Base-by-base conservation (phyloP, 2,329 filamentous ascomycete genomes). In the Dryadomyces quercivorus region DNA sequence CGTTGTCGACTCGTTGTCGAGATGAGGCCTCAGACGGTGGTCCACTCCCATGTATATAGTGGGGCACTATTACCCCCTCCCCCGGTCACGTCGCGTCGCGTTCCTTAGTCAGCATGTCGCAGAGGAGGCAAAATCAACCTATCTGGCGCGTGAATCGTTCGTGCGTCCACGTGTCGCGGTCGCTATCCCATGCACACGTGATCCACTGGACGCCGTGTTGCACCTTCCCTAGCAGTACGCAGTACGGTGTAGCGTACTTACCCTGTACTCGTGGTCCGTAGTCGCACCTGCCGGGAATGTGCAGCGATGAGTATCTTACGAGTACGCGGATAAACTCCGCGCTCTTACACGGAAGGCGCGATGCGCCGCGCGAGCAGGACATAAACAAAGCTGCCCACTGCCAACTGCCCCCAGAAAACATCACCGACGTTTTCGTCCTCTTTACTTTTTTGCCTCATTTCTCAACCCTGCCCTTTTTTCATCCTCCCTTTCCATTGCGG, bases 41-140 rank as follows among this genome's bases (percentile, higher is more conserved):
- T 16, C 22, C 31, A 42, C 49, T 6, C 12, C 10, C 15, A 50
- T n/a, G 16, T 16, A 20, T 31, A n/a, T 45, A 40, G 51, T 47
- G 51, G 51, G 49, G 49, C 21, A 40, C 38, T 5, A 10, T n/a
- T n/a, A n/a, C n/a, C n/a, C n/a, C n/a, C n/a, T n/a, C 18, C 18
- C 26, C 26, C 26, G 4, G 8, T 4, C 47, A 34, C 45, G 52
- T 47, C 52, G 52, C 55, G 55, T 53, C 2, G 53, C 53, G 53
- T 50, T 40, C 31, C 36, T 55, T 55, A 55, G 53, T 51, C 53
- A 55, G 12, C 52, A 40, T 42, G 45, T 47, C 20, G 22, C 20
- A 13, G 3, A 42, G 38, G 16, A 42, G 38, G 12, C 12, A 31
- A 31, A 31, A 31, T 31, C 42, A 44, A 44, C 26, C 7, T 44